Conservation (phyloP, 495 filamentous ascomycete species). For the Tetracladium setigerum region DNA sequence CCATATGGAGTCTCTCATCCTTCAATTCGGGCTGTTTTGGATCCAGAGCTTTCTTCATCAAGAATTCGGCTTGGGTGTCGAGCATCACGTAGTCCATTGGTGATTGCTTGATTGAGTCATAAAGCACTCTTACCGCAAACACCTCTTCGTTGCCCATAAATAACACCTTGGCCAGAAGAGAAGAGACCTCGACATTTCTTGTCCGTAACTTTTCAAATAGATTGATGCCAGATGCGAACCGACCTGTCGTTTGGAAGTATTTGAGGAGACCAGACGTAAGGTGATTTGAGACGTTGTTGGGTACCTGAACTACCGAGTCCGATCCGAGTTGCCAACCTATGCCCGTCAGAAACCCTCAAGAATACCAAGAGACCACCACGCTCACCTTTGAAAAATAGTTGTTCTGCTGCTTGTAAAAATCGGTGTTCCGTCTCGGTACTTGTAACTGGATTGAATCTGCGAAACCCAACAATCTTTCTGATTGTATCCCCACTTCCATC, state of each 20-base stretch:
- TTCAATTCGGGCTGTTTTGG: slow-evolving; percentile 39
- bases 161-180: slow-evolving; percentile 79
- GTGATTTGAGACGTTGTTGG: slow-evolving; percentile 95
- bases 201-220: slow-evolving; percentile 93
- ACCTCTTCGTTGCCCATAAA: slow-evolving; percentile 95
- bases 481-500: slow-evolving; percentile 87
- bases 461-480: slow-evolving; percentile 85
- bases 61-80: slow-evolving; percentile 89
- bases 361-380: not conserved
- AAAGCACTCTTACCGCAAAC: slow-evolving; percentile 78
- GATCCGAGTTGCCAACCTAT: slow-evolving; percentile 91
- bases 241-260: slow-evolving; percentile 93
- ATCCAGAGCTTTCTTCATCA: slow-evolving; percentile 66
- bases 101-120: slow-evolving; percentile 79
- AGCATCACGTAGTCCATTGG: slow-evolving; percentile 96
- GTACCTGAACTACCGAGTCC: slow-evolving; percentile 94
- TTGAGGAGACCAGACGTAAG: slow-evolving; percentile 85
- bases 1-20: slow-evolving; percentile 61
- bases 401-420: slow-evolving; percentile 91
- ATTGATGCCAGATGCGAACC: slow-evolving; percentile 94
- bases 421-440: slow-evolving; percentile 96
- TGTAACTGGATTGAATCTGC: slow-evolving; percentile 94
- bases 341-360: slow-evolving; percentile 2
- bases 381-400: slow-evolving; percentile 86
- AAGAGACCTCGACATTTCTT: slow-evolving; percentile 87